Percentiles rank a stretch among this genome's conserved stretches.
Evolutionary conservation across 768 basidiomycete species (phyloP).

Genomic region (Gyrodon lividus): DNA sequence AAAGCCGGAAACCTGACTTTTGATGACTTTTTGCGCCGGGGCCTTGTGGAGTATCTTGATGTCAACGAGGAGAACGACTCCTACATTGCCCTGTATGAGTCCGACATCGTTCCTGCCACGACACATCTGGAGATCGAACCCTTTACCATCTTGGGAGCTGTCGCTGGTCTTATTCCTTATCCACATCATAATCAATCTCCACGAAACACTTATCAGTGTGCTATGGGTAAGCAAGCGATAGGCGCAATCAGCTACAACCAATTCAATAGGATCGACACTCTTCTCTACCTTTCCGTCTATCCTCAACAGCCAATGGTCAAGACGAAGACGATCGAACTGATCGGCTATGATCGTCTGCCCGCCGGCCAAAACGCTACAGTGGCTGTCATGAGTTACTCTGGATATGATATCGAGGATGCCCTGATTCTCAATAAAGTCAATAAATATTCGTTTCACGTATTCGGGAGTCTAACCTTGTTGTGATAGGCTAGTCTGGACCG

Average conservation of each 20-base stretch:
- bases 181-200: constrained; percentile 99
- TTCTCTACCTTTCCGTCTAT: constrained; percentile 96
- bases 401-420: constrained; percentile 99
- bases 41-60: constrained; percentile 96
- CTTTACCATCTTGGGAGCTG: constrained; percentile 95
- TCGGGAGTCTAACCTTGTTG: constrained; percentile 4
- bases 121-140: constrained; percentile 99
- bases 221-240: constrained; percentile 99
- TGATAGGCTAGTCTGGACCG: constrained; percentile 89
- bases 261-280: constrained; percentile 94
- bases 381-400: constrained; percentile 98
- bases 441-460: constrained; percentile 2
- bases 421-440: constrained; percentile 89
- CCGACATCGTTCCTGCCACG: constrained; percentile 74
- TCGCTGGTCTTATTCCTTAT: constrained; percentile 97
- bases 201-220: constrained; percentile 98
- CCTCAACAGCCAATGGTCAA: constrained; percentile 99
- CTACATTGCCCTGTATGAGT: constrained; percentile 92
- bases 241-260: constrained; percentile 99
- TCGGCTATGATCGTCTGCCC: constrained; percentile 94
- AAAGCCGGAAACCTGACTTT: constrained; percentile 79
- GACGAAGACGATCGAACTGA: constrained; percentile 95
- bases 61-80: constrained; percentile 99
- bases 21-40: constrained; percentile 90
- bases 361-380: constrained; percentile 98